Evolutionary conservation across 768 basidiomycete species (phyloP), one percentile per base, ranked within the genome.

Genomic region (Lactarius hatsudake): DNA sequence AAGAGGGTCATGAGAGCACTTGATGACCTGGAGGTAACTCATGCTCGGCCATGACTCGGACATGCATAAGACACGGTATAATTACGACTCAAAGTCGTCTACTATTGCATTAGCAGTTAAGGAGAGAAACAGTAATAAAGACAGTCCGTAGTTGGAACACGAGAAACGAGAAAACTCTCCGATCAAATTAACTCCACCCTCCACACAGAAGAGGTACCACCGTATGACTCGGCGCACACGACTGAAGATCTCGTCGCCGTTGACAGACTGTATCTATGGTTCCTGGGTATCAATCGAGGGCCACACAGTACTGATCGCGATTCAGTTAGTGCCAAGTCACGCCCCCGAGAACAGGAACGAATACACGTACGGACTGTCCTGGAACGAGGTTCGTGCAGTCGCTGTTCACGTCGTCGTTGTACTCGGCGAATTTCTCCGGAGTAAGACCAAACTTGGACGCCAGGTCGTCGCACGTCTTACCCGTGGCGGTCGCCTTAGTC

Each of bases 321-420:
- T 10, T n/a, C 5, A 12, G 57, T 63, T 48, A 54, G 61, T 38
- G 10, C 15, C 30, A 42, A 26, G 18, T n/a, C 38, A 23, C 0
- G 5, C n/a, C 20, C 3, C 2, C 13, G 0, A 9, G 34, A 8
- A 18, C 17, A 3, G 13, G 17, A n/a, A 6, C 17, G 5, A 26
- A 36, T 28, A 34, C 32, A 70, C 69, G 45, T 30, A 70, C 69
- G 8, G 45, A 6, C 2, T 51, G 4, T 23, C 66, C 66, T 1
- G 34, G 1, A 43, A 58, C 23, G 17, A 70, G 66, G 55, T 70
- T 26, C 1, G 23, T 20, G 34, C 69, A 70, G 17, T 13, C 5
- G 15, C 17, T 10, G 28, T 68, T 26, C 36, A 68, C 67, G 4
- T 64, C 13, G 59, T 61, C 62, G 17, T 70, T 70, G n/a, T 60